Base-by-base conservation (phyloP, 2,329 filamentous ascomycete genomes). In the Aspergillus carbonarius region DNA sequence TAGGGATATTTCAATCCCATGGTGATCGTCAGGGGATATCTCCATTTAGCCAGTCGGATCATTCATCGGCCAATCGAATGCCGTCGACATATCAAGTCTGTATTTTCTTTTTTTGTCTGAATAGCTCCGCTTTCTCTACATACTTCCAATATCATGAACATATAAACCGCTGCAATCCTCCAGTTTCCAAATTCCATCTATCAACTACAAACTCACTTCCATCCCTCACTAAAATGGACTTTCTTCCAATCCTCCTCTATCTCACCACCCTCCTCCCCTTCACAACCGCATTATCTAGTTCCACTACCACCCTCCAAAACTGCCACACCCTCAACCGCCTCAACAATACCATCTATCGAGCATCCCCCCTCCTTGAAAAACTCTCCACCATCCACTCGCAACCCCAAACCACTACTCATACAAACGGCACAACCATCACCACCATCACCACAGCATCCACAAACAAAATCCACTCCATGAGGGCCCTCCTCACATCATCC, bases 241-340 rank as follows among this genome's bases (percentile, higher is more conserved):
- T 42, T 18, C 39, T 47, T 23, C 23, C 42, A 18, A 13, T 47
- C 20, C 42, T 46, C 23, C 42, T 13, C 42, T 13, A 27, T 23
- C 13, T 13, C 23, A n/a, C 42, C 42, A n/a, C 15, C 42, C 42
- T 47, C 15, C 20, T 17, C 13, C 42, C 23, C 23, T 3, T 46
- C 42, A 7, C 39, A 42, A 4, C 39, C 18, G 39, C 39, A 18
- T 42, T 42, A 32, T 32, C n/a, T n/a, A n/a, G n/a, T n/a, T n/a
- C 30, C 18, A 47, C n/a, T 12, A 12, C 50, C 20, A 52, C 25
- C 30, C 20, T 55, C 46, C 39, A 54, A 27, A 46, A 40, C 51
- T 60, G 59, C 47, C 50, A 47, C n/a, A 51, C 17, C 17, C 46
- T 60, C 20, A 52, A 58, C 13, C 51, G 51, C 20, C 46, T 60